Conservation (phyloP, 441 rosid species). For the Brassica hybrid region DNA sequence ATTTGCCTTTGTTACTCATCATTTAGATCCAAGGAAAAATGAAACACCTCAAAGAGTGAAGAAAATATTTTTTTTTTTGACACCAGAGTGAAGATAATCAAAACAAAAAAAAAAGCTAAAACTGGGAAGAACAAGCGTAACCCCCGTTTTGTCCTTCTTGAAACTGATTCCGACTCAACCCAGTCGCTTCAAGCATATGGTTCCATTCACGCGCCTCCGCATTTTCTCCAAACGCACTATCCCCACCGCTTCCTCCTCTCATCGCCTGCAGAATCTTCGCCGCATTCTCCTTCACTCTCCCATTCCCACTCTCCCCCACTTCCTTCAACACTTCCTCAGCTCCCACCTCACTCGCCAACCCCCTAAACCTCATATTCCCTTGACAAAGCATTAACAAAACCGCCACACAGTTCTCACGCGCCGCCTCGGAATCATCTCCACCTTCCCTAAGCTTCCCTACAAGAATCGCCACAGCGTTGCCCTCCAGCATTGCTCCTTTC, state of each 20-base stretch:
- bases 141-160: slow-evolving; percentile 44
- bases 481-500: slow-evolving; percentile 61
- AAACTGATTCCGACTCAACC: slow-evolving; percentile 39
- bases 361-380: slow-evolving; percentile 72
- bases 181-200: slow-evolving; percentile 43
- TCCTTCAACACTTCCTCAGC: slow-evolving; percentile 58
- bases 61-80: background rate
- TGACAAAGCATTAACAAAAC: slow-evolving; percentile 58
- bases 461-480: slow-evolving; percentile 57
- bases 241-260: slow-evolving; percentile 48
- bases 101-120: slow-evolving; percentile 14
- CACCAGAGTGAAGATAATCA: background rate
- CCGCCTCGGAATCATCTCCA: slow-evolving; percentile 46
- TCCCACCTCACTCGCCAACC: slow-evolving; percentile 60
- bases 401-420: slow-evolving; percentile 68
- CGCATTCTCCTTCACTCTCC: slow-evolving; percentile 63
- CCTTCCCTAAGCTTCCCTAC: slow-evolving; percentile 53
- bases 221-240: slow-evolving; percentile 46
- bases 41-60: background rate
- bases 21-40: background rate
- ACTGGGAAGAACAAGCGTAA: slow-evolving; percentile 40
- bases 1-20: background rate
- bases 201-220: slow-evolving; percentile 49
- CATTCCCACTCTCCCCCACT: slow-evolving; percentile 59
- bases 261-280: slow-evolving; percentile 56